phyloP scores from a whole-genome alignment of 192 early-diverging fungal genomes.

The Phycomyces nitens region DNA sequence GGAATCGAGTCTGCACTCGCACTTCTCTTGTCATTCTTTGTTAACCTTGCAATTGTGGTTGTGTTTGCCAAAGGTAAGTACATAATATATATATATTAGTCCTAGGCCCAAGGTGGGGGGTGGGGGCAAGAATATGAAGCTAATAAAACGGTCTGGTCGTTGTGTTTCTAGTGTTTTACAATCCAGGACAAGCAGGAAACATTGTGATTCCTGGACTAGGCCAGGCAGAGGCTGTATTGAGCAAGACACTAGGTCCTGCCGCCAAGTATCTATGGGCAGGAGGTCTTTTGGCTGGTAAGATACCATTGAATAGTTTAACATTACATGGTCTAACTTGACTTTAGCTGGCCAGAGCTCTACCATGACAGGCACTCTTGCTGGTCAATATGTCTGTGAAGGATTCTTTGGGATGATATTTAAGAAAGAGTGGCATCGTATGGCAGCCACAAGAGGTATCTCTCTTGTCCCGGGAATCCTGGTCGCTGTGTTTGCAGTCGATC shows the following conservation, averaged over 20 bases:
- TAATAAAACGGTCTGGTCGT: no score
- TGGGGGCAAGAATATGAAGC: background rate
- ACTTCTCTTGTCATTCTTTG: slow-evolving; percentile 58
- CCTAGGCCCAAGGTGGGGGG: no score
- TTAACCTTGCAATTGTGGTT: slow-evolving; percentile 66
- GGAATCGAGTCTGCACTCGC: slow-evolving; percentile 58
- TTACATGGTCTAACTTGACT: no score
- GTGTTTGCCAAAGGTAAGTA: slow-evolving; percentile 55
- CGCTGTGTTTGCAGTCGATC: slow-evolving; percentile 51
- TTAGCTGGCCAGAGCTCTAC: slow-evolving; percentile 79
- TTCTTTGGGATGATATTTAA: slow-evolving; percentile 63
- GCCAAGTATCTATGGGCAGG: slow-evolving; percentile 77
- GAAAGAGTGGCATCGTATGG: slow-evolving; percentile 60
- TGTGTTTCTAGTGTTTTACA: slow-evolving; percentile 30
- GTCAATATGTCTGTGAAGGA: slow-evolving; percentile 83
- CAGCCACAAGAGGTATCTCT: slow-evolving; percentile 58
- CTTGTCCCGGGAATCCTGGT: slow-evolving; percentile 64
- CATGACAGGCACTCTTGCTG: slow-evolving; percentile 91
- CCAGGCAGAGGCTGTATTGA: slow-evolving; percentile 56
- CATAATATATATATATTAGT: no score
- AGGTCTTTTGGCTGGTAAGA: slow-evolving; percentile 58
- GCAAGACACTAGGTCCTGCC: slow-evolving; percentile 55
- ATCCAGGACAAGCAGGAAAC: slow-evolving; percentile 11
- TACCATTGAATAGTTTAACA: background rate
- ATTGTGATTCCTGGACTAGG: slow-evolving; percentile 51